Conservation (phyloP, 768 basidiomycete species). For the Lentinula guzmanii region DNA sequence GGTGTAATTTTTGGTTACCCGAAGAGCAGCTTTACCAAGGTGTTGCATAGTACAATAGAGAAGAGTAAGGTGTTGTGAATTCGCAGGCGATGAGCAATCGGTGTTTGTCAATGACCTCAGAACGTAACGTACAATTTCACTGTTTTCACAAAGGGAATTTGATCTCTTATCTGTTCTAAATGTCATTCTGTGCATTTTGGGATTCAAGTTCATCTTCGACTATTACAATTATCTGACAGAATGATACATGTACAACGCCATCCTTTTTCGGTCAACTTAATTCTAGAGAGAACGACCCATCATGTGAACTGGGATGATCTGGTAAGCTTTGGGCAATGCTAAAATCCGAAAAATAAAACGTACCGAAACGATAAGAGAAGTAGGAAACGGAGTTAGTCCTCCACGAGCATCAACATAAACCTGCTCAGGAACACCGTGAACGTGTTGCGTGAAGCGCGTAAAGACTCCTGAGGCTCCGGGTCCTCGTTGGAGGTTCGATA, state of each 20-base stretch:
- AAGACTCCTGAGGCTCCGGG: conserved; percentile 1
- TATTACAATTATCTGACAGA: background rate
- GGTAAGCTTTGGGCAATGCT: background rate
- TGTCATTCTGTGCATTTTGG: too few species aligned
- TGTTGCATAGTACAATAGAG: conserved; percentile 47
- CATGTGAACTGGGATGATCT: background rate
- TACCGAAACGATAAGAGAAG: conserved; percentile 4
- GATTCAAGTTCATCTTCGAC: too few species aligned
- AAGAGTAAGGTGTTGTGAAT: background rate
- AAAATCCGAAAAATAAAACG: conserved; percentile 4
- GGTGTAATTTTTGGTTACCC: conserved; percentile 93
- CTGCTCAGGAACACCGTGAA: conserved; percentile 4
- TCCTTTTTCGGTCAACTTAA: background rate
- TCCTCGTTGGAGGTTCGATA: background rate
- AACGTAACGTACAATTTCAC: too few species aligned
- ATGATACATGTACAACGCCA: background rate
- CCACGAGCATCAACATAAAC: conserved; percentile 3
- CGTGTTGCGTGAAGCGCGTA: background rate
- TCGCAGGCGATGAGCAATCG: background rate
- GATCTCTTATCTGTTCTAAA: too few species aligned
- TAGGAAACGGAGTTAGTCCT: conserved; percentile 2
- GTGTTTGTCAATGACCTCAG: background rate
- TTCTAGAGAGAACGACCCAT: background rate
- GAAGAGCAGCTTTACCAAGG: conserved; percentile 78
- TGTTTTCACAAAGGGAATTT: too few species aligned